Evolutionary conservation across 768 basidiomycete genomes (phyloP), one percentile per base, ranked within the genome.

Genomic region (Xerocomus spinulosus): DNA sequence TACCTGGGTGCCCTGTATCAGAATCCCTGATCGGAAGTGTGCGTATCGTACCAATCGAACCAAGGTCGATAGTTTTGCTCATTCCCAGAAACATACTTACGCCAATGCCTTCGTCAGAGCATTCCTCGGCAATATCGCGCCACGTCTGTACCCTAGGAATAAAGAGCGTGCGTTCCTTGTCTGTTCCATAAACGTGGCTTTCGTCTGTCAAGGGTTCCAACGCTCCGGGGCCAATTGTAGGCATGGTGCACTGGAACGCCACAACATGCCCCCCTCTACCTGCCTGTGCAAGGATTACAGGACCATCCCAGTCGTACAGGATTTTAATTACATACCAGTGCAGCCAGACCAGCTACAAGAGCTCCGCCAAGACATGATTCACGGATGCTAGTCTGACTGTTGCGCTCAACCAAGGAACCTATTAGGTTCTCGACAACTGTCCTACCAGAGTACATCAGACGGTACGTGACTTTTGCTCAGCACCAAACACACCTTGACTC

Each of bases 81-180:
- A 88, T 89, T 23, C 87, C 87, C 18, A 97, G 71, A 69, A 96
- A 94, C 69, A 92, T 74, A 62, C 83, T 92, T 49, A 96, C 83
- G 2, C 92, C 94, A 23, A 98, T 79, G 18, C 96, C 96, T 46
- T 85, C 81, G 50, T 91, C 85, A 2, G 87, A 89, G 58, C 88
- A 88, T 62, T 93, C 89, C 58, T 94, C 90, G 8, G 82, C 94
- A 7, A 92, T 77, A 6, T 85, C 80, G 32, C 78, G 75, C 92
- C 95, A 99, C 24, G 78, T 73, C 6, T 79, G 72, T 50, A 83
- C 81, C n/a, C 89, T 85, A 14, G 93, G 85, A 13, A 72, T 62
- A 61, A 88, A 95, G n/a, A 96, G 70, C 0, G 74, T 71, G 56
- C 79, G 79, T 68, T 99, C 95, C 65, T 93, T 91, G 54, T 92